phyloP scores from a whole-genome alignment of 2,329 filamentous ascomycete genomes.

The Dactylonectria macrodidyma region DNA sequence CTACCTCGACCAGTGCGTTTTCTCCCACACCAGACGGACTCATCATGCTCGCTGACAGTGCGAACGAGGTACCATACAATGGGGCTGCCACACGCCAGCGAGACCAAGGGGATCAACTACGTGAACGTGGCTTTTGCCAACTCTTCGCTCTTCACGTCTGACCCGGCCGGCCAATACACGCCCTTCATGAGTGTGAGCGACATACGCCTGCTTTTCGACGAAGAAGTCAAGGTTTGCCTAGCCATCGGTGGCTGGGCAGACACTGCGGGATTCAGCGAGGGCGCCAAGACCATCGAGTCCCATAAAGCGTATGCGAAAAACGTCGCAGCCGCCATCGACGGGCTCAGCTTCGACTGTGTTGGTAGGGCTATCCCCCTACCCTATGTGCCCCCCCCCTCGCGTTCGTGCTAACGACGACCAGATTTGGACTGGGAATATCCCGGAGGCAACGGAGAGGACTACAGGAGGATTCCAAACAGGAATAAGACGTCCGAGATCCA shows the following conservation, averaged over 20 bases:
- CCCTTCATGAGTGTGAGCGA: slow-evolving; percentile 68
- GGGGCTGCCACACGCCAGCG: slow-evolving; percentile 52
- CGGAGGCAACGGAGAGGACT: slow-evolving; percentile 78
- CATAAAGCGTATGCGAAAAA: slow-evolving; percentile 71
- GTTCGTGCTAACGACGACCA: neutral
- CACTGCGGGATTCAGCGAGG: slow-evolving; percentile 67
- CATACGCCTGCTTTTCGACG: slow-evolving; percentile 66
- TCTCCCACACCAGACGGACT: accelerated
- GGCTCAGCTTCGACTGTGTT: slow-evolving; percentile 73
- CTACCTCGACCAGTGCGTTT: slow-evolving; percentile 63
- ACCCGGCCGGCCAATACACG: slow-evolving; percentile 56
- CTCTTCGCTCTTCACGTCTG: slow-evolving; percentile 63
- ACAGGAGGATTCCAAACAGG: slow-evolving; percentile 73
- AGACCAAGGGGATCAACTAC: slow-evolving; percentile 65
- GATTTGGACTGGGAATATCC: slow-evolving; percentile 72
- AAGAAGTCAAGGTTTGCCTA: slow-evolving; percentile 72
- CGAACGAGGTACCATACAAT: slow-evolving; percentile 57
- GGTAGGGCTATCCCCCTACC: slow-evolving; percentile 54
- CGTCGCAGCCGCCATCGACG: slow-evolving; percentile 66
- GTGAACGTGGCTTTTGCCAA: slow-evolving; percentile 70
- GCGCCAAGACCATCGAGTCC: slow-evolving; percentile 61
- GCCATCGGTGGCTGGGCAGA: slow-evolving; percentile 79
- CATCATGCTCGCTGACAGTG: neutral
- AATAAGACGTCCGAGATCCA: slow-evolving; percentile 72
- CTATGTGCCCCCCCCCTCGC: neutral